phyloP scores from a whole-genome alignment of 495 filamentous ascomycete genomes.

The Jackrogersella multiformis region DNA sequence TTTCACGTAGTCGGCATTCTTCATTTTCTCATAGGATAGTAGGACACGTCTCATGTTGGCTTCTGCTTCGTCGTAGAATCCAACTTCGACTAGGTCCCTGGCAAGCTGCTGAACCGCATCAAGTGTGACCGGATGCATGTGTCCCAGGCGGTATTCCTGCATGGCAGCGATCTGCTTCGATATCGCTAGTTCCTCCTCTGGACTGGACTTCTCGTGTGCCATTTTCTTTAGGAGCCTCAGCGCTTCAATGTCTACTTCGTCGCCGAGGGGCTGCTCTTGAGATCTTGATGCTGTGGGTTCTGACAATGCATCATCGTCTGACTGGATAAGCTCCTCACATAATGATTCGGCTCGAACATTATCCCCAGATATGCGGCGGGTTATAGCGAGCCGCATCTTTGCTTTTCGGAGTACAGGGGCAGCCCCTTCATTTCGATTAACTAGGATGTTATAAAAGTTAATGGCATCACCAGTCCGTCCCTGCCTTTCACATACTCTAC shows the following conservation, averaged over 20 bases:
- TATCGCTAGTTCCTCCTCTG: neutral
- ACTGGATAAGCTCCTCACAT: constrained; percentile 1
- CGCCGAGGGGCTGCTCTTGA: neutral
- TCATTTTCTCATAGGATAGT: constrained; percentile 4
- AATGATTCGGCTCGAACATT: neutral
- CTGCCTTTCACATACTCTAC: neutral
- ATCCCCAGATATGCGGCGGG: constrained; percentile 4
- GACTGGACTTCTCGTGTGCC: neutral
- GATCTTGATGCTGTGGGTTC: neutral
- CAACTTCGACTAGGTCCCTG: neutral
- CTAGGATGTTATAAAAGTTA: neutral
- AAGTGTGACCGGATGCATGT: neutral
- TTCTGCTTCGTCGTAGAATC: constrained; percentile 9
- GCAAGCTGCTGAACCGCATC: constrained; percentile 1
- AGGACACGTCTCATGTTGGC: constrained; percentile 8
- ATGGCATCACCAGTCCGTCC: neutral
- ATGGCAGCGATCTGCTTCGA: neutral
- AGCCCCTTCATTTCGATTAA: neutral
- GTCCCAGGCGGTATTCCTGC: constrained; percentile 6
- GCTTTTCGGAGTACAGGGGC: neutral
- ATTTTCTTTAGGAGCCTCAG: neutral
- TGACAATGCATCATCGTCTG: neutral
- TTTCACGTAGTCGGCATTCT: neutral
- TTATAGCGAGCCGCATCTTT: constrained; percentile 5
- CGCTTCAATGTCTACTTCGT: neutral